These are phyloP conservation scores for Capsicum pubescens DNA, from an alignment of 257 asterid species.

Conservation along the genomic window DNA sequence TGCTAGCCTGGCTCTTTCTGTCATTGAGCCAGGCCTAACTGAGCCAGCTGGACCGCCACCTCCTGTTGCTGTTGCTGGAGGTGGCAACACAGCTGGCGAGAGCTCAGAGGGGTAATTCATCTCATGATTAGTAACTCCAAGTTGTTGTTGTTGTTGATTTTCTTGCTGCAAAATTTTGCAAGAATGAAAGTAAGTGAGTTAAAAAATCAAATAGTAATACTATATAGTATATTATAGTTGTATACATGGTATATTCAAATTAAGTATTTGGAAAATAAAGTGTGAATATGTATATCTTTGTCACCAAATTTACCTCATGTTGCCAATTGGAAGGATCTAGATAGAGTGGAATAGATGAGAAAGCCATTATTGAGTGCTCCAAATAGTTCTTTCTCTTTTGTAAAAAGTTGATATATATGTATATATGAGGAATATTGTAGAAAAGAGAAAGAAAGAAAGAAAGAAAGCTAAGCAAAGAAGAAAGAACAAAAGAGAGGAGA, in stretches of 20 bases:
- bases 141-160: slow-evolving; percentile 28
- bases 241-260: slow-evolving; percentile 38
- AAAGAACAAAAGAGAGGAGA: slow-evolving; percentile 29
- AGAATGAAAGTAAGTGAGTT: neutral
- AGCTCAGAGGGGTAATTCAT: slow-evolving; percentile 10
- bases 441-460: slow-evolving; percentile 20
- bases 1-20: slow-evolving; percentile 41
- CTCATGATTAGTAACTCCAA: neutral
- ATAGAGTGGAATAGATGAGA: slow-evolving; percentile 49
- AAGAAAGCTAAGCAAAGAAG: slow-evolving; percentile 28
- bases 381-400: slow-evolving; percentile 33
- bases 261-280: neutral
- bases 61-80: neutral
- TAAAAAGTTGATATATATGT: slow-evolving; percentile 35
- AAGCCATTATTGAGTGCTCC: slow-evolving; percentile 39
- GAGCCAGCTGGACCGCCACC: slow-evolving; percentile 24
- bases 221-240: neutral
- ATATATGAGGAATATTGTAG: slow-evolving; percentile 7
- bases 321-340: slow-evolving; percentile 53
- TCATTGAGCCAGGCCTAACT: slow-evolving; percentile 38
- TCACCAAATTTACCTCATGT: slow-evolving; percentile 34
- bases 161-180: slow-evolving; percentile 33
- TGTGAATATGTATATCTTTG: slow-evolving; percentile 26
- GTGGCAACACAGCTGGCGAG: slow-evolving; percentile 25
- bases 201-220: slow-evolving; percentile 8